Conservation (phyloP, 441 rosid genomes). For the Gossypium trilobum region DNA sequence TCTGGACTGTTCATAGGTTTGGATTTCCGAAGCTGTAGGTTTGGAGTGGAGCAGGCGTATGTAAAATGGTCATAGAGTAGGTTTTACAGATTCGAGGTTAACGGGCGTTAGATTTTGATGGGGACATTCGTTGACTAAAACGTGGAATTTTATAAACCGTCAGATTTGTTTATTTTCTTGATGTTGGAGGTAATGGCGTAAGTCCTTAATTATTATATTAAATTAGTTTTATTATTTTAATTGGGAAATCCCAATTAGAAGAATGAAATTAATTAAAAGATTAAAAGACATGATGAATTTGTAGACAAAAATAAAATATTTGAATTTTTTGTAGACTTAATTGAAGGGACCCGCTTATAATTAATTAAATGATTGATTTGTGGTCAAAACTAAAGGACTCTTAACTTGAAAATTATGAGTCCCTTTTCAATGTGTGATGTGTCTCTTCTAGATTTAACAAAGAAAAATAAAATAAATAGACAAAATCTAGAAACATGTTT, state of each 20-base stretch:
- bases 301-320: no score
- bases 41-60: background rate
- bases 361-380: background rate
- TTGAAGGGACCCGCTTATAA: background rate
- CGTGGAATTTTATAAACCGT: background rate
- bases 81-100: slow-evolving; percentile 5
- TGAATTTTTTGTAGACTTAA: background rate
- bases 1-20: slow-evolving; percentile 26
- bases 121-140: background rate
- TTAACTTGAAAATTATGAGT: background rate
- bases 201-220: background rate
- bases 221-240: no score
- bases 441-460: background rate
- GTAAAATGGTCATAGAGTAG: no score
- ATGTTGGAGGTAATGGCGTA: no score
- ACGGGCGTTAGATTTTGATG: slow-evolving; percentile 21
- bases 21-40: slow-evolving; percentile 8
- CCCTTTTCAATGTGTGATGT: background rate
- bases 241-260: no score
- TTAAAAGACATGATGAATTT: no score
- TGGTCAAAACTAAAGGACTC: background rate
- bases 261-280: no score
- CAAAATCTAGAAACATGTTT: background rate
- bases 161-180: no score
- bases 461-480: background rate